phyloP scores from a whole-genome alignment of 768 basidiomycete genomes.

The Mycena latifolia region DNA sequence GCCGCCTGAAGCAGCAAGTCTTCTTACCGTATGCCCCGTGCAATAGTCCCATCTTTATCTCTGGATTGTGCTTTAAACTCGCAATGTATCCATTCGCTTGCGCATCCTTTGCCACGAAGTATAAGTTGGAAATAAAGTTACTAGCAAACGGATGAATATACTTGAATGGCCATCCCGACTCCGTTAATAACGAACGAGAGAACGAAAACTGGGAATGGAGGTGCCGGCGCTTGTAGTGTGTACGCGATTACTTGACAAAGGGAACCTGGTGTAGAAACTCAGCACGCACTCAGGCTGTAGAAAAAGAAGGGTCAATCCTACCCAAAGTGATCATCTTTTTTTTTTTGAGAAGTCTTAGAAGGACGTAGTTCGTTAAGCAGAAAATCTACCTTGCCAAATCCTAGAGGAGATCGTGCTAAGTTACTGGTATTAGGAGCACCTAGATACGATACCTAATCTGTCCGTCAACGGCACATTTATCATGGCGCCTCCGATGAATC shows the following conservation, averaged over 20 bases:
- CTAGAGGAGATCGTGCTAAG: background rate
- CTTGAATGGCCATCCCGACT: conserved; percentile 59
- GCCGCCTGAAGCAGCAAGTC: background rate
- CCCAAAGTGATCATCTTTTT: conserved; percentile 21
- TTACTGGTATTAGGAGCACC: background rate
- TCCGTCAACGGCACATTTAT: conserved; percentile 61
- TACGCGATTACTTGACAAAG: conserved; percentile 66
- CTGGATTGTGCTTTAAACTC: conserved; percentile 63
- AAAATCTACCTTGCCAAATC: conserved; percentile 56
- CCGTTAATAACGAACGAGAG: conserved; percentile 60
- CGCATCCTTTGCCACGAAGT: conserved; percentile 62
- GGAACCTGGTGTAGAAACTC: conserved; percentile 54
- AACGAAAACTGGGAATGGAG: conserved; percentile 75
- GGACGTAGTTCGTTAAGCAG: background rate
- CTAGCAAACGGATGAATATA: conserved; percentile 34
- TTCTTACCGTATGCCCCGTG: conserved; percentile 72
- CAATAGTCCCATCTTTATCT: conserved; percentile 76
- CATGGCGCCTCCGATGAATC: conserved; percentile 59
- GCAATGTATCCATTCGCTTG: conserved; percentile 82
- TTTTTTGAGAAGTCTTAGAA: background rate
- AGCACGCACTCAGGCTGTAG: background rate
- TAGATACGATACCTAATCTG: background rate
- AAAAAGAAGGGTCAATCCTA: background rate
- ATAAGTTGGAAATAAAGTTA: background rate
- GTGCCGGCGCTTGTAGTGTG: conserved; percentile 63